Evolutionary conservation across 2,329 filamentous ascomycete genomes (phyloP), one percentile per base, ranked within the genome.

Genomic region (Furcasterigmium furcatum): DNA sequence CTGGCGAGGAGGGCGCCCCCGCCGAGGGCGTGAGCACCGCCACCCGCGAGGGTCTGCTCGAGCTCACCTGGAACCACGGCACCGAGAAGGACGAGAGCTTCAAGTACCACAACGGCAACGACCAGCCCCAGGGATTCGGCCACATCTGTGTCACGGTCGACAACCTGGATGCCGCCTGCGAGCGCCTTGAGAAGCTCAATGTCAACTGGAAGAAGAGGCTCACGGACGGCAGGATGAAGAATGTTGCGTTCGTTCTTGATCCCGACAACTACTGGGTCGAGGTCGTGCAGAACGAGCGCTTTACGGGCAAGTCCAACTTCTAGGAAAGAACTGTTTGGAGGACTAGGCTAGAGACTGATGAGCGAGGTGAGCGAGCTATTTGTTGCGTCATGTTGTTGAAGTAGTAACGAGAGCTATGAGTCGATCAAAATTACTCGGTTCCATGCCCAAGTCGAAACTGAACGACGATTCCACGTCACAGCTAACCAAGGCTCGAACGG

Each of bases 131-230:
- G 65, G 94, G 94, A 1, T 97, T 96, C 55, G 91, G 92, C 0
- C 91, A 96, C 60, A 91, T 96, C 50, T 95, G 90, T 61, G 72
- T 97, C 44, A 77, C 85, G 2, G 91, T 96, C 12, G 92, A 97
- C 61, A 83, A 95, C 61, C 62, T 97, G n/a, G 84, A 94, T 44
- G 86, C 87, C 8, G 91, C 94, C 9, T 96, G 92, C 68, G 71
- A 84, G 60, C 81, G 91, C 13, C 91, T 97, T 56, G 94, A 97
- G 63, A 80, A 83, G 45, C 72, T 88, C 60, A 80, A 85, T 6
- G 87, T 92, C 45, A 84, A 79, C 66, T 99, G 91, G 89, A 96
- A 96, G 82, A 97, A 97, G 83, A 79, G 88, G 53, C 76, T 97
- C 50, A 95, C 89, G 2, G 92, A 97, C 52, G 92, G 92, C 2